phyloP scores from a whole-genome alignment of 352 stramenopile species.

The Phytophthora rubi region DNA sequence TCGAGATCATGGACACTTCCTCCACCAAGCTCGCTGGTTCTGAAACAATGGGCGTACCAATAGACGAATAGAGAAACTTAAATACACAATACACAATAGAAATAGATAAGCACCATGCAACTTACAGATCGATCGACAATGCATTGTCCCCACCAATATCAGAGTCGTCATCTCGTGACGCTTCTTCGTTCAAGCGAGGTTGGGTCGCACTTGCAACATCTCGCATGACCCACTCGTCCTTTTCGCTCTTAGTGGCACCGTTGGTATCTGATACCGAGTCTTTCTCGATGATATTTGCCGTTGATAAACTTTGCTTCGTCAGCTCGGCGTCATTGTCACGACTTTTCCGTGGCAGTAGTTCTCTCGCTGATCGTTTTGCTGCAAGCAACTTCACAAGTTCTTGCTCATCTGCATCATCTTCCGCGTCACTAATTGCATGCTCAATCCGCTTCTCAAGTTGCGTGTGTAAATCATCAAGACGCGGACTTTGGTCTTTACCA shows the following conservation, averaged over 20 bases:
- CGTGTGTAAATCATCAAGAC: not conserved
- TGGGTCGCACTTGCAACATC: not conserved
- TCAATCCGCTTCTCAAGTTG: slow-evolving; percentile 7
- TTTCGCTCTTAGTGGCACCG: not conserved
- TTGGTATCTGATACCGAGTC: not conserved
- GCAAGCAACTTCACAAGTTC: slow-evolving; percentile 39
- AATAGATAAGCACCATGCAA: slow-evolving; percentile 25
- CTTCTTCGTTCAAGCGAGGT: not conserved
- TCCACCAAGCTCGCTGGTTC: slow-evolving; percentile 39
- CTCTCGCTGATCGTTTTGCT: slow-evolving; percentile 38
- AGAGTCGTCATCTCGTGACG: slow-evolving; percentile 10
- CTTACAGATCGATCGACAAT: slow-evolving; percentile 75
- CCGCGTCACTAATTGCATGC: not conserved
- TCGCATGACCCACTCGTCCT: slow-evolving; percentile 11
- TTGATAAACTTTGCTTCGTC: not conserved
- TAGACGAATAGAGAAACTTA: slow-evolving; percentile 21
- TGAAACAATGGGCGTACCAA: slow-evolving; percentile 14
- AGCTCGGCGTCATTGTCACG: not conserved
- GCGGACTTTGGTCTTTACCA: not conserved
- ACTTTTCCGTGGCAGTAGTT: slow-evolving; percentile 5
- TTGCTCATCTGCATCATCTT: slow-evolving; percentile 25
- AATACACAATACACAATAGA: slow-evolving; percentile 9
- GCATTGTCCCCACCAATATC: slow-evolving; percentile 35
- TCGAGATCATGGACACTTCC: slow-evolving; percentile 8
- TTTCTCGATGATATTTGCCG: not conserved